These are phyloP conservation scores for Auriscalpium orientale DNA, from an alignment of 768 basidiomycete genomes.

Conservation along the genomic window DNA sequence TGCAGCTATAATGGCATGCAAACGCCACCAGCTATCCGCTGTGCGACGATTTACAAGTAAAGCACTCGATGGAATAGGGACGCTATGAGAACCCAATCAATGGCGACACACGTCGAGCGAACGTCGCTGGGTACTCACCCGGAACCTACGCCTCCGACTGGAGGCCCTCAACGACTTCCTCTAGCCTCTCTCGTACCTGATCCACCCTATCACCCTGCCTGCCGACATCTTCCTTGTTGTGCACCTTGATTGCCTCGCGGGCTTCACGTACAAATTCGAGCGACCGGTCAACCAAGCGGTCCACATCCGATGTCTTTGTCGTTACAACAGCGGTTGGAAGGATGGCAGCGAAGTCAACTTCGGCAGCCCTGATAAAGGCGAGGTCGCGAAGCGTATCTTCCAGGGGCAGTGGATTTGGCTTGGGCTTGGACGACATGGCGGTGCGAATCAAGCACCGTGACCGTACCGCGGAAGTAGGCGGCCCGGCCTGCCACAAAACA, in stretches of 20 bases:
- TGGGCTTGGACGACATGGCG: slow-evolving; percentile 5
- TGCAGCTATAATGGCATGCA: too few relatives aligned
- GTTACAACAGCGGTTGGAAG: slow-evolving; percentile 13
- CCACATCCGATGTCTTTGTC: slow-evolving; percentile 15
- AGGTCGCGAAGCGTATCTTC: slow-evolving; percentile 62
- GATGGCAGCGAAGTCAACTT: slow-evolving; percentile 31
- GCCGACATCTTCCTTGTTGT: background rate
- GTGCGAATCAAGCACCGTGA: too few relatives aligned
- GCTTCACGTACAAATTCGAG: slow-evolving; percentile 53
- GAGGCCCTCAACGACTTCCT: background rate
- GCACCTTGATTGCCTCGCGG: slow-evolving; percentile 21
- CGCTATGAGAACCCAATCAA: too few relatives aligned
- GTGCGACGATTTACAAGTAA: too few relatives aligned
- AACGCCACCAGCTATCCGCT: too few relatives aligned
- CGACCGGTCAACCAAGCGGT: slow-evolving; percentile 42
- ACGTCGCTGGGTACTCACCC: too few relatives aligned
- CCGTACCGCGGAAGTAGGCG: too few relatives aligned
- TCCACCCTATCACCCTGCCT: background rate
- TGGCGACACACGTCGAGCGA: too few relatives aligned
- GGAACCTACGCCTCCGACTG: background rate
- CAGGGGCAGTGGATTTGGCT: slow-evolving; percentile 46
- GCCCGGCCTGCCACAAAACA: too few relatives aligned
- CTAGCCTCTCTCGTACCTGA: background rate
- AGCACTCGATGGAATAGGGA: too few relatives aligned
- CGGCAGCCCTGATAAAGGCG: slow-evolving; percentile 58